Conservation (phyloP, 2,329 filamentous ascomycete genomes). For the Cladophialophora bantiana region DNA sequence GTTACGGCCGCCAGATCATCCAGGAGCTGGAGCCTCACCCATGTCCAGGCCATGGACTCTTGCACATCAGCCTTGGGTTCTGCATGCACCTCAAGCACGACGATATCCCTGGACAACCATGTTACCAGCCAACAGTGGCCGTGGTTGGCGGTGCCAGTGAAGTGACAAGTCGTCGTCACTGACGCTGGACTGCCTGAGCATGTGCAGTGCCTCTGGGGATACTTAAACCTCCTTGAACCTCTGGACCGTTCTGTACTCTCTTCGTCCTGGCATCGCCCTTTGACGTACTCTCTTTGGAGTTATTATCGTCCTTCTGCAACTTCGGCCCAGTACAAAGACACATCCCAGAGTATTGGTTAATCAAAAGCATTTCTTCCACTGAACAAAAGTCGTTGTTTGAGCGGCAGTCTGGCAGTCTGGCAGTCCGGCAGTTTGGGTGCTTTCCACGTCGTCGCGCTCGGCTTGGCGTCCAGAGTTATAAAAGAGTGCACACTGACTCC, state of each 20-base stretch:
- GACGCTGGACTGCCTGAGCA: background rate
- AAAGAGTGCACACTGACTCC: conserved; percentile 20
- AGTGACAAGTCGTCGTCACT: conserved; percentile 3
- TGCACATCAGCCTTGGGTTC: background rate
- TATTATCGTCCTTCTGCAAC: background rate
- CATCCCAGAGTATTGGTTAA: background rate
- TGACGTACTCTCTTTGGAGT: conserved; percentile 5
- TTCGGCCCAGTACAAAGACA: background rate
- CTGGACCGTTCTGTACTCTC: background rate
- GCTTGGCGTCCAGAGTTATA: conserved; percentile 20
- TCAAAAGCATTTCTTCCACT: background rate
- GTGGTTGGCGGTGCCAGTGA: background rate
- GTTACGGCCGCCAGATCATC: background rate
- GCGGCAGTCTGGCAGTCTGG: conserved; percentile 4
- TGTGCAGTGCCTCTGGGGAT: background rate
- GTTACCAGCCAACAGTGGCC: background rate
- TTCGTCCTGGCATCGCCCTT: background rate
- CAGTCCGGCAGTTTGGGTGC: background rate
- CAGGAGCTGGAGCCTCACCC: background rate
- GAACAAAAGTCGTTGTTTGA: background rate
- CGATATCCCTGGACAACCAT: background rate
- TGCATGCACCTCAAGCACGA: background rate
- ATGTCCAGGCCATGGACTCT: background rate
- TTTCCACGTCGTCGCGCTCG: conserved; percentile 20
- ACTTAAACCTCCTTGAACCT: background rate